Base-by-base conservation (phyloP, 768 basidiomycete genomes). In the Fomitopsis serialis region DNA sequence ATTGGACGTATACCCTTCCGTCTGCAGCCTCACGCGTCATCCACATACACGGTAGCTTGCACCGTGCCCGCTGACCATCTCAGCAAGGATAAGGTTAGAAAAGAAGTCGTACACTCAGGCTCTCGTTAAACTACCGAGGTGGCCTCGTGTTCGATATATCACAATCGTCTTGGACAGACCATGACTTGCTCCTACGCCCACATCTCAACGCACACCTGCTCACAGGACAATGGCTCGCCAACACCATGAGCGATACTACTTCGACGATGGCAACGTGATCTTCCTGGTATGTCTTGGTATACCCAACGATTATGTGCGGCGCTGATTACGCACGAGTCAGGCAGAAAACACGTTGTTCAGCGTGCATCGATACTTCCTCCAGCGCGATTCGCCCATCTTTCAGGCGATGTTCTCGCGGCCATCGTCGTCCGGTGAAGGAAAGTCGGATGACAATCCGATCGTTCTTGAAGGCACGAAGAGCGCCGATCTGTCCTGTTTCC, bases 391-490 rank as follows among this genome's bases (percentile, higher is more conserved):
- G 65, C 63, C 15, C 65, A 61, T 24, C 66, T 68, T 54, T 58
- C 65, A 11, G 62, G 56, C 19, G 58, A 48, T 47, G 60, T 58
- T 3, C 62, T 64, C 5, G 57, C 47, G 0, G 62, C 57, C 15
- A 61, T 44, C 0, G 61, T 40, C 1, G 56, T 47, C 40, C 61
- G 51, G 2, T 45, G 52, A 24, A 69, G 61, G 42, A 58, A 49
- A 15, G 62, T 55, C 17, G 56, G 56, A 56, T 66, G 68, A 49
- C 45, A 51, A 34, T 59, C 52, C 37, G 66, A 70, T 55, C 68
- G 64, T 40, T 64, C 43, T 65, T 60, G 54, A 70, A 67, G 60
- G 66, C 66, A 45, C 66, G 66, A 24, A 48, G 57, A 60, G 66
- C 54, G 52, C 67, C 66, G 8, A 66, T 63, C 56, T 68, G 65